phyloP scores from a whole-genome alignment of 306 rosid species.

The Casuarina equisetifolia region DNA sequence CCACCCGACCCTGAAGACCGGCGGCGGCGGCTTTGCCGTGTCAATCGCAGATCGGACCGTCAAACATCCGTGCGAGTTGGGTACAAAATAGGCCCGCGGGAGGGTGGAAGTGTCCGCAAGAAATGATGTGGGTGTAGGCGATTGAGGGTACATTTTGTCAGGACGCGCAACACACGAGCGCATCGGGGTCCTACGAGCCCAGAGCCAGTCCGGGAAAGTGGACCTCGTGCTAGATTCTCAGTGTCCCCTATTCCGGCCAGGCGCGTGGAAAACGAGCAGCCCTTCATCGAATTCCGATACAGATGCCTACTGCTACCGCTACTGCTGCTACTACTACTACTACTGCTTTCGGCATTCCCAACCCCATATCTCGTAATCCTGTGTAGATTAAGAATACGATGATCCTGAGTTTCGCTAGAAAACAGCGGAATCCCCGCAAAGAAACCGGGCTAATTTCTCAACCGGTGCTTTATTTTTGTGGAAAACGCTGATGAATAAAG shows the following conservation, averaged over 20 bases:
- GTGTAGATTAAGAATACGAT: neutral
- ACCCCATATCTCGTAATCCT: neutral
- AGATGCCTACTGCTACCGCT: neutral
- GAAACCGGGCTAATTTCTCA: constrained; percentile 19
- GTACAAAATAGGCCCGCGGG: no score
- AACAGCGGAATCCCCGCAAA: constrained; percentile 36
- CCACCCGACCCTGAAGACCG: no score
- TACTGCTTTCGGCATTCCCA: neutral
- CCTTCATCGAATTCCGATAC: neutral
- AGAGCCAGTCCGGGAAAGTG: neutral
- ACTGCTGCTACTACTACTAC: neutral
- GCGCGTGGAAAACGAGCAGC: neutral
- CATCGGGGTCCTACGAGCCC: neutral
- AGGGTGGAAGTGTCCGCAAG: neutral
- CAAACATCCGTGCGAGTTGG: no score
- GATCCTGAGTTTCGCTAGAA: neutral
- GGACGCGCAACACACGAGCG: neutral
- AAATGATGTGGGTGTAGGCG: neutral
- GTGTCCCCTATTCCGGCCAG: neutral
- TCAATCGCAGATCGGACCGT: no score
- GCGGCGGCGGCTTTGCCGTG: no score
- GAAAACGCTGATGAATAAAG: neutral
- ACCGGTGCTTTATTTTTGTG: neutral
- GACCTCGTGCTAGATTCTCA: neutral
- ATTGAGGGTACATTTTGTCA: neutral